Evolutionary conservation across 108 stramenopile genomes (phyloP), one percentile per base, ranked within the genome.

Genomic region (Fragilaria crotonensis): DNA sequence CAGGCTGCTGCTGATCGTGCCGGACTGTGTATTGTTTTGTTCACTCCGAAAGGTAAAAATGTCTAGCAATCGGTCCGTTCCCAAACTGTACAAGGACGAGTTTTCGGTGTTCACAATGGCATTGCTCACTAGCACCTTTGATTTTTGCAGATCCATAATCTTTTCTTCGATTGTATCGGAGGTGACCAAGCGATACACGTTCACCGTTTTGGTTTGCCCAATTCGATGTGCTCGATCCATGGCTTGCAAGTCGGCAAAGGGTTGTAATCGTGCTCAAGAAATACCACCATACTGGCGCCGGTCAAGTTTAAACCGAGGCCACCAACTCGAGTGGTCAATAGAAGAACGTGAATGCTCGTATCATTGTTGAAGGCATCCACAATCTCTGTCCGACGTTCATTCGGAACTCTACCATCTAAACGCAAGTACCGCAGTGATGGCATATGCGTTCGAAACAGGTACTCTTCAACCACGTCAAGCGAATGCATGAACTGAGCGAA

Each of bases 101-200:
- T 94, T 94, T 1, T 94, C 87, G 0, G 89, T 50, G 65, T 85
- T 90, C 19, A 94, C 87, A 25, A 94, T 84, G 2, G 85, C 85
- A 2, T 90, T 73, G 53, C 85, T 85, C 63, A 85, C 81, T 5
- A 74, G 81, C 52, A 80, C 55, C 55, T 94, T 94, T 2, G 57
- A 68, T 21, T 72, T 48, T 53, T 94, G 89, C 4, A 89, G 52
- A 54, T 77, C 30, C 89, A 89, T 80, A 7, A 95, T 92, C 48
- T 89, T 85, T 64, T 96, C 94, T 72, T 98, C 97, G 31, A 96
- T 81, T 1, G 95, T 88, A 65, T 79, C 72, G 25, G 54, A 53
- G 7, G 93, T 93, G 2, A 98, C 85, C 29, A 98, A 82, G 14
- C 92, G 80, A 64, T 94, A 98, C 5, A 96, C 92, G 63, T 94